Evolutionary conservation across 306 rosid species (phyloP), one percentile per base, ranked within the genome.

Genomic region (Neltuma alba): DNA sequence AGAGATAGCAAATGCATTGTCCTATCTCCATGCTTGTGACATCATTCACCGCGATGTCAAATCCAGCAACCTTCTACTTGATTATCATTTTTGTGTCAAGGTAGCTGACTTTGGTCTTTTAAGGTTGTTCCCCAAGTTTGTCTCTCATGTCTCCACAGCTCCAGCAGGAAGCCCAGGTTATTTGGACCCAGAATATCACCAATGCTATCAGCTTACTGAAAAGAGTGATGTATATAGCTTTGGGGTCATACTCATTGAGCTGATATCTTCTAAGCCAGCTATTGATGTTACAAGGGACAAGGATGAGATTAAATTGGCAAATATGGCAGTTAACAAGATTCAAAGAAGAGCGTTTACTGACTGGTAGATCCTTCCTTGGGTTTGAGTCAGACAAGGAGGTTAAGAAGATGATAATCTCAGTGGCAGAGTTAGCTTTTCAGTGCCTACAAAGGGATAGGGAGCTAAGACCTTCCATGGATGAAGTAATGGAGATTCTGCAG

Each of bases 91-190:
- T 41, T 72, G 86, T 0, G 88, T 89, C 34, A 86, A 93, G 77
- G 91, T 92, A 42, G 97, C 96, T 70, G 98, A 93, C 47, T 93
- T 92, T 58, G 98, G 98, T 40, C 88, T 93, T 21, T 91, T 97
- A 9, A 70, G 95, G 71, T 50, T 89, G 58, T 82, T 90, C 76
- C 95, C 98, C 2, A 45, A 36, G 9, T 79, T 90, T 65, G 91
- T 74, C 12, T 83, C 85, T n/a, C 97, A 93, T 79, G 89, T 89
- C 64, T 91, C 97, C 57, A 91, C 95, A 13, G 83, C 90, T 69
- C 97, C 98, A 57, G 97, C 90, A 61, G 98, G 98, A 36, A 89
- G 90, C 7, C 98, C 92, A 1, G 95, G 97, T 1, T 90, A 91
- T 44, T 86, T 91, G 23, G 97, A 93, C 44, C 97, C 97, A 11